Evolutionary conservation across 331 rosid species (phyloP), one percentile per base, ranked within the genome.

Genomic region (Quercus tomentella): DNA sequence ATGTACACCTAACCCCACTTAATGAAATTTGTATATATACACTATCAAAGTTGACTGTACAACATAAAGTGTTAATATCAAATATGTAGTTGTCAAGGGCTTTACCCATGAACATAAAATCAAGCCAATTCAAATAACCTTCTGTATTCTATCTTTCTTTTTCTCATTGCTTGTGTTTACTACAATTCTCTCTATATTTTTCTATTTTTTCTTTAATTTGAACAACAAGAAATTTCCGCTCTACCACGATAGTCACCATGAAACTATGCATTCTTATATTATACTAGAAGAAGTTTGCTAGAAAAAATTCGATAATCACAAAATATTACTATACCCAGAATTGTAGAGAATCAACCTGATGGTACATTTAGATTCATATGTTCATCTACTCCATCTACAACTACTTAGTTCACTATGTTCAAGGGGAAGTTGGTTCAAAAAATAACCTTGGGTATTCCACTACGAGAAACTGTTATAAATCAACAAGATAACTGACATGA

Each of bases 161-260:
- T 41, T 41, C 45, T 37, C 45, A 41, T 41, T 41, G 45, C 77
- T 70, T 28, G 45, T 41, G 12, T 41, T 41, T 41, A 41, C 45
- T 41, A 41, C 45, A 41, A 41, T 41, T 41, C 45, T 41, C 12
- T 41, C 45, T 41, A 8, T 41, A 8, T 41, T 8, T 41, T 41
- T 41, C 11, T 41, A 0, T 41, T 41, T 41, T 8, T 8, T 41
- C 11, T 41, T 41, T 8, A 2, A 41, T 41, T 41, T 41, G 10
- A 41, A 41, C 45, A 8, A 25, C 28, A 66, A 49, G 25, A 74
- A 30, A 73, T 76, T 51, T 82, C 62, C 31, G 80, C 78, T 76
- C 77, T 74, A 74, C 76, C 76, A 74, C 72, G 20, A 62, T 63
- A 56, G 58, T 65, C 73, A 58, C 31, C 55, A 51, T 51, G 22